Percentiles rank a stretch among this genome's conserved stretches.
Conservation (phyloP, 2,329 filamentous ascomycete genomes). For the Monosporascus sp. region DNA sequence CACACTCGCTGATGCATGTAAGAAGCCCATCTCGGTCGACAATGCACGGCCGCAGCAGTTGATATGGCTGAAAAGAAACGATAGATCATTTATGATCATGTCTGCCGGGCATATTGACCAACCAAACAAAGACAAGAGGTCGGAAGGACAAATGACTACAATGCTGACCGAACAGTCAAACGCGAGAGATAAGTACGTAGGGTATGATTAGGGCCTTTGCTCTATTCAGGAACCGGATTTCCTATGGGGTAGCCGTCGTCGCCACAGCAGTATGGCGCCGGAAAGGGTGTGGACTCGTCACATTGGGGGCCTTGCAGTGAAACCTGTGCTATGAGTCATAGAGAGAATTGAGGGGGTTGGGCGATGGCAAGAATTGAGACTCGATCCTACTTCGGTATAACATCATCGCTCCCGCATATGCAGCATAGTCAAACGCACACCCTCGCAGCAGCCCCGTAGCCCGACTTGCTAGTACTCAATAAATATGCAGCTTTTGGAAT, state of each 20-base stretch:
- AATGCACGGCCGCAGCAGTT: neutral
- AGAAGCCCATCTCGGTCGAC: neutral
- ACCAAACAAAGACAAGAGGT: too few species aligned
- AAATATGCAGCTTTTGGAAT: too few species aligned
- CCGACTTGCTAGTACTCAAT: too few species aligned
- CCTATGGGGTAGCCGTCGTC: conserved; percentile 1
- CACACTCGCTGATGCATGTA: neutral
- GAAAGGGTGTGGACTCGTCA: conserved; percentile 2
- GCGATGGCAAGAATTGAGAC: conserved; percentile 19
- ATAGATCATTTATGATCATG: neutral
- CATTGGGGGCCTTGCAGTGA: neutral
- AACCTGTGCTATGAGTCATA: neutral
- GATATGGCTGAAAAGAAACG: neutral
- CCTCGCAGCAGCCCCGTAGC: too few species aligned
- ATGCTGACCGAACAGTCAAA: too few species aligned
- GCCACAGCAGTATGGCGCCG: neutral
- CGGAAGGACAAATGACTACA: too few species aligned
- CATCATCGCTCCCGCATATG: neutral
- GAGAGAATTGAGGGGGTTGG: neutral
- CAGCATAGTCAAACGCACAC: conserved; percentile 5
- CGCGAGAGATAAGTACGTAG: too few species aligned
- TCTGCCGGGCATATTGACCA: too few species aligned
- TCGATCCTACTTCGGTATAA: neutral
- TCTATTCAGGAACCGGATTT: conserved; percentile 14
- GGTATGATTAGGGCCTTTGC: conserved; percentile 2